Evolutionary conservation across 495 filamentous ascomycete genomes (phyloP), one percentile per base, ranked within the genome.

Genomic region (Neurospora terricola): DNA sequence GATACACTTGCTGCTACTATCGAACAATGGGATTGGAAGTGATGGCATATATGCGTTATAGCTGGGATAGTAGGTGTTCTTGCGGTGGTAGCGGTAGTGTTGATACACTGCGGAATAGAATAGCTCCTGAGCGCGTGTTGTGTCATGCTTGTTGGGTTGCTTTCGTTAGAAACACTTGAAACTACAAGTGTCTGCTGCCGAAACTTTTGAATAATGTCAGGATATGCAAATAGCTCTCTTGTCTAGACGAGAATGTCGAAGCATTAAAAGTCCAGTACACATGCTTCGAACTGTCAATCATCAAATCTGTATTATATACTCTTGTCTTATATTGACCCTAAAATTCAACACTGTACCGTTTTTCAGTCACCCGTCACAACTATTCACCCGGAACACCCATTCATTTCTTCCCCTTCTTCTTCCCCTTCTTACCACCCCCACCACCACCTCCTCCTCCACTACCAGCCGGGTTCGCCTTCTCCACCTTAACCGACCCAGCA

Each of bases 391-490:
- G 30, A 34, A 34, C 30, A 34, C 30, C 34, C 34, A 34, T 34
- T 76, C 81, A 90, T 83, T 90, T 90, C 82, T 90, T 91, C 23
- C 88, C 89, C 86, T 92, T 93, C 87, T 92, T 93, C 83, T 92
- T 93, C 81, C 90, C 91, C 39, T 81, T 81, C 43, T 69, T 73
- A 30, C 70, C 75, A 11, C 59, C 78, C 5, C 86, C 85, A 38
- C 80, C 85, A 10, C 79, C 82, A 5, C 81, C 84, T n/a, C 78
- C 78, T 12, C 48, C 48, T 9, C 72, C 54, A 5, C 69, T 70
- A 21, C 36, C 79, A 37, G 59, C 74, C 68, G 74, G 72, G 40
- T 75, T 79, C 36, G 84, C 85, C 80, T 86, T 89, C 77, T 88
- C 84, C 69, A 87, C 88, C 77, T 87, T 88, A 36, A 89, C 83